Conservation (phyloP, 2,329 filamentous ascomycete genomes). For the Pseudogymnoascus sp. region DNA sequence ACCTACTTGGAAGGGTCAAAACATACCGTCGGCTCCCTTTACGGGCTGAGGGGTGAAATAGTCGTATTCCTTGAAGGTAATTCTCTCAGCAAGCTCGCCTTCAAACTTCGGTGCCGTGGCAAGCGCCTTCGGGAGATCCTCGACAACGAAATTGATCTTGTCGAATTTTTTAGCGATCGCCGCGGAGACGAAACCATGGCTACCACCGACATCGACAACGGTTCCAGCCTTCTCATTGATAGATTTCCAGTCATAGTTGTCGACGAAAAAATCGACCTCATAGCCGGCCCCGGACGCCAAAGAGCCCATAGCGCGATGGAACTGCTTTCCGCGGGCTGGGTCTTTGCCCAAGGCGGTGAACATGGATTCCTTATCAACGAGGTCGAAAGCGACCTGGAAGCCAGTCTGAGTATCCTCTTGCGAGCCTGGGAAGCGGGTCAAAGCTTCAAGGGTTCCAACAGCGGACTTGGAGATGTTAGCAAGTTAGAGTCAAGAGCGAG, state of each 20-base stretch:
- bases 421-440: constrained; percentile 40
- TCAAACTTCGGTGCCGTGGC: constrained; percentile 40
- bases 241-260: constrained; percentile 45
- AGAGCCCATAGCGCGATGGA: constrained; percentile 48
- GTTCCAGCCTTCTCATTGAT: constrained; percentile 39
- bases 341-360: constrained; percentile 46
- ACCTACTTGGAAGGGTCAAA: background rate
- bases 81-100: constrained; percentile 22
- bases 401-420: constrained; percentile 41
- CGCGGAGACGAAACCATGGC: constrained; percentile 49
- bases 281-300: constrained; percentile 50
- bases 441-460: constrained; percentile 38
- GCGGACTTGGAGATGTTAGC: constrained; percentile 32
- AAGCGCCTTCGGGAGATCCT: constrained; percentile 43
- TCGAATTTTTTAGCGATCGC: constrained; percentile 44
- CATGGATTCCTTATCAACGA: constrained; percentile 44
- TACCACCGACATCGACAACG: constrained; percentile 53
- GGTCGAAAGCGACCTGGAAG: constrained; percentile 45
- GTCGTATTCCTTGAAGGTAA: constrained; percentile 32
- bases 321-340: constrained; percentile 40
- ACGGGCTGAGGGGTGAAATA: constrained; percentile 39
- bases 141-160: constrained; percentile 47
- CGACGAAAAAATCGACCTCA: constrained; percentile 44
- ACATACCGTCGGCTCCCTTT: constrained; percentile 39
- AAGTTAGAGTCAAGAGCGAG: background rate